Base-by-base conservation (phyloP, 106 monocot genomes). In the Dioscorea alata region DNA sequence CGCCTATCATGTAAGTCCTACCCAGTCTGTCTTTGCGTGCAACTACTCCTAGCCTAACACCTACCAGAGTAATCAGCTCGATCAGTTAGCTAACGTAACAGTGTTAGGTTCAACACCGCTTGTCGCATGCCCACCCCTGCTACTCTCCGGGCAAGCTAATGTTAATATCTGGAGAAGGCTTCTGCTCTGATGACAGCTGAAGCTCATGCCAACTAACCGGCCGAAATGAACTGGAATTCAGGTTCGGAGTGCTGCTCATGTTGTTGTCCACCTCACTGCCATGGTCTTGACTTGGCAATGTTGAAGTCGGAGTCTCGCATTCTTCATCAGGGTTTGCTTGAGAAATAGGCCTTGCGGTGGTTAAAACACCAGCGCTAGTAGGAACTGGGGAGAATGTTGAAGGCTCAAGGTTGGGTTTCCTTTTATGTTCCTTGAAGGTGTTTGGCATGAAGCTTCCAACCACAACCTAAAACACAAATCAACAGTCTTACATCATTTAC, bases 381-480 rank as follows among this genome's bases (percentile, higher is more conserved):
- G 72, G 75, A 33, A 78, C 48, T 8, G 66, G 28, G 15, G 80
- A 33, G 14, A 64, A 62, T 6, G 65, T 9, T 15, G 28, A 57
- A 33, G 82, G 21, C 20, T 74, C 77, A 49, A 23, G 65, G 48
- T 59, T 73, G 23, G 73, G 21, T 33, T 75, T 79, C 53, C 75
- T 73, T 61, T 72, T 71, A 13, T 75, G 71, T 67, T 82, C 79
- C 73, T 86, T 86, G 23, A 69, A 18, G 12, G 63, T 63, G 51
- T 86, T 79, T 8, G 86, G 86, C 68, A 86, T 15, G 64, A 86
- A 86, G 49, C 86, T 86, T 14, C 86, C 86, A 18, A 86, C 86
- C 21, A 86, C 82, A 18, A 86, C 76, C 86, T 86, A 20, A 13
- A 58, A 58, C 17, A 70, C 42, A 15, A 60, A 33, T 3, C 50